phyloP scores from a whole-genome alignment of 179 eudicot genomes.

The Patellifolia procumbens region DNA sequence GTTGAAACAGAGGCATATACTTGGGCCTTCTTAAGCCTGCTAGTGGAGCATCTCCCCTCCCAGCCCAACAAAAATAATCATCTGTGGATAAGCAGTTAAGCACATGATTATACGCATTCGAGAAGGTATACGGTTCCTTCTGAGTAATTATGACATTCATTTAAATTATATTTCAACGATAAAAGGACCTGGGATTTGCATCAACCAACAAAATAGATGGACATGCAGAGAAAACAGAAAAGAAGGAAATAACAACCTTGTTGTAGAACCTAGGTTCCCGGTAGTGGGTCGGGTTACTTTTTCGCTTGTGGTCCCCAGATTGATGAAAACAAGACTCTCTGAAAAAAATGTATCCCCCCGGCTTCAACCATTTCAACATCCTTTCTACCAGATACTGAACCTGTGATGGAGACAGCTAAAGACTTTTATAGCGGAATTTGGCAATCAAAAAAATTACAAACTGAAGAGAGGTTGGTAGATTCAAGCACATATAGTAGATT shows the following conservation, averaged over 20 bases:
- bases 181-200: not conserved
- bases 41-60: no score
- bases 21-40: no score
- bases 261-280: conserved; percentile 91
- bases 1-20: no score
- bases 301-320: conserved; percentile 91
- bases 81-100: no score
- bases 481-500: not conserved
- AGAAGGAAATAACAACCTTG: conserved; percentile 47
- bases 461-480: not conserved
- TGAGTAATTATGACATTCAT: not conserved
- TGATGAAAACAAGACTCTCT: conserved; percentile 94
- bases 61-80: no score
- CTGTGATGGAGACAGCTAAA: conserved; percentile 40
- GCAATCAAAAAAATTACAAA: not conserved
- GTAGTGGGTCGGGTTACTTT: conserved; percentile 87
- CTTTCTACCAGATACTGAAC: conserved; percentile 67
- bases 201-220: not conserved
- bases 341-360: conserved; percentile 90
- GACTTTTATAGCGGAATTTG: not conserved
- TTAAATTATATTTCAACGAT: not conserved
- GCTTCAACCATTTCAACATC: conserved; percentile 87
- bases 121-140: not conserved
- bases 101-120: not conserved
- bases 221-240: not conserved